Conservation (phyloP, 1,284 basidiomycete genomes). For the Phlebopus sp. region DNA sequence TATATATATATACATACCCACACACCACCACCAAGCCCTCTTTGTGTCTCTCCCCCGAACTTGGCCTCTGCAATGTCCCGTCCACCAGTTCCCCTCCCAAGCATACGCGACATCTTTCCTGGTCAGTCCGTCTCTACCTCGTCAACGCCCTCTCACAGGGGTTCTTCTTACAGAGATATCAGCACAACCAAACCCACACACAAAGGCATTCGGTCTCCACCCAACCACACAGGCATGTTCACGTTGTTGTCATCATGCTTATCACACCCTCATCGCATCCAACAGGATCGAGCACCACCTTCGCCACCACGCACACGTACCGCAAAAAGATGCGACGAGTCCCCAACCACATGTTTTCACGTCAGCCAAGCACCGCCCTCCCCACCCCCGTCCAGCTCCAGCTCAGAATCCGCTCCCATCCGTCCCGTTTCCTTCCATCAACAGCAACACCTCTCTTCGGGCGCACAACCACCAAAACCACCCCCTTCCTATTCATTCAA, state of each 20-base stretch:
- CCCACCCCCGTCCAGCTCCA: constrained; percentile 27
- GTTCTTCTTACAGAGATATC: constrained; percentile 22
- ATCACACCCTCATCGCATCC: neutral
- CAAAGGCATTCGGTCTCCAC: neutral
- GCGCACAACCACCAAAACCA: constrained; percentile 11
- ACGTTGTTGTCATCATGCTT: constrained; percentile 1
- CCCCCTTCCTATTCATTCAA: constrained; percentile 35
- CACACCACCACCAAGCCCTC: constrained; percentile 1
- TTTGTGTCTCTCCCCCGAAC: neutral
- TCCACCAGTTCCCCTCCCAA: constrained; percentile 41
- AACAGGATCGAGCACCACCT: neutral
- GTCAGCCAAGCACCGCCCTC: constrained; percentile 21
- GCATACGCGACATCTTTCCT: constrained; percentile 58
- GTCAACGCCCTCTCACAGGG: neutral
- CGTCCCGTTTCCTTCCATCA: neutral
- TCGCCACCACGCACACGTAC: constrained; percentile 6
- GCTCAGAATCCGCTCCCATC: constrained; percentile 26
- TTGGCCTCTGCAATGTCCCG: constrained; percentile 26
- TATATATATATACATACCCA: constrained; percentile 19
- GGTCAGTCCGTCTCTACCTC: constrained; percentile 31
- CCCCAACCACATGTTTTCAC: constrained; percentile 1
- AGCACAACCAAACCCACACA: neutral
- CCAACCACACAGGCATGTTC: constrained; percentile 10
- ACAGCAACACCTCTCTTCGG: constrained; percentile 12
- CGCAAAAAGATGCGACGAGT: neutral